Evolutionary conservation across 148 eudicot species (phyloP).

Genomic region (Vaccinium vitisidaea): DNA sequence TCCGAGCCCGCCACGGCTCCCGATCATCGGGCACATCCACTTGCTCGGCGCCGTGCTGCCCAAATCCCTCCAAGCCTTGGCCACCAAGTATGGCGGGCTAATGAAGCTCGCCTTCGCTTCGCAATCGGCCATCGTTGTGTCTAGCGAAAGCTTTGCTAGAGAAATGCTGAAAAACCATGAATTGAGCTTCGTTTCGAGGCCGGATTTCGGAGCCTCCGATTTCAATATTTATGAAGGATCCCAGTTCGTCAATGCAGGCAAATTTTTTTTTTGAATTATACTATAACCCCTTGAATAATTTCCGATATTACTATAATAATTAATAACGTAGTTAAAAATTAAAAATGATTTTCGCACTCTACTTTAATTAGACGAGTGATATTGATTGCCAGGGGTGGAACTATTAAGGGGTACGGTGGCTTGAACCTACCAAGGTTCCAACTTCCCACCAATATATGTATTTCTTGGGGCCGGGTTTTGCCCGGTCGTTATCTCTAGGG

Average conservation of each 20-base stretch:
- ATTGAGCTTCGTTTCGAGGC: neutral
- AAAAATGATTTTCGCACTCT: neutral
- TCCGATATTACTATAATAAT: too few relatives aligned
- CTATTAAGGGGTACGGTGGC: too few relatives aligned
- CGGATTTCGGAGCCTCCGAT: neutral
- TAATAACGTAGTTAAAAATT: neutral
- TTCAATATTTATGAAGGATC: constrained; percentile 1
- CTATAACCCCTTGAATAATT: neutral
- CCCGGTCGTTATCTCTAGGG: too few relatives aligned
- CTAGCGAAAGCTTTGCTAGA: neutral
- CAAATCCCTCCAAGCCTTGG: neutral
- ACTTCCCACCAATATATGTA: too few relatives aligned
- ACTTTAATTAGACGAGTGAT: too few relatives aligned
- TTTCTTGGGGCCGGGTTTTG: too few relatives aligned
- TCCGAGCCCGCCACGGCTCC: neutral
- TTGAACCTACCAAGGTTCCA: too few relatives aligned
- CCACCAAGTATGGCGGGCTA: neutral
- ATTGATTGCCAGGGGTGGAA: too few relatives aligned
- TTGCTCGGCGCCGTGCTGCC: neutral
- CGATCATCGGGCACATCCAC: neutral
- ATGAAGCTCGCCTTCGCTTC: neutral
- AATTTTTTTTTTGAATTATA: neutral
- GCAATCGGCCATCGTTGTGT: neutral
- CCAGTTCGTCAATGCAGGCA: constrained; percentile 6
- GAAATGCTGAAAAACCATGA: constrained; percentile 1